phyloP scores from a whole-genome alignment of 148 eudicot species.

The Rhododendron ovatum region DNA sequence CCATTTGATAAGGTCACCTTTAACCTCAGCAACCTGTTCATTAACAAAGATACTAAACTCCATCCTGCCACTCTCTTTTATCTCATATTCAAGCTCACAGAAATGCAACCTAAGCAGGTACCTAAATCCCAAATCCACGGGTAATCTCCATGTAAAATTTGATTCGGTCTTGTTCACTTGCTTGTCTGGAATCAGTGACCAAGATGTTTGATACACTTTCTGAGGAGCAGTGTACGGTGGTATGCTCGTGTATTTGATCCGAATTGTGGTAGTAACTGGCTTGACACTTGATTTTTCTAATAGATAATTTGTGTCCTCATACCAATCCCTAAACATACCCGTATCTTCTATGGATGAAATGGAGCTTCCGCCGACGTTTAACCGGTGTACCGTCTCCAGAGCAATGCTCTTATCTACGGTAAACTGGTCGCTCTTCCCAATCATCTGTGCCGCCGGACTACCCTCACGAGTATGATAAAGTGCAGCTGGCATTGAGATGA shows the following conservation, averaged over 20 bases:
- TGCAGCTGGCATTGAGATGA: constrained; percentile 30
- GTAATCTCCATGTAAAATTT: constrained; percentile 27
- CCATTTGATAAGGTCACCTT: no score
- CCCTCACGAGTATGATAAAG: constrained; percentile 24
- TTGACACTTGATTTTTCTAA: neutral
- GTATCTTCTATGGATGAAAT: constrained; percentile 9
- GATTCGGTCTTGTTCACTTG: neutral
- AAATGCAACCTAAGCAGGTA: constrained; percentile 42
- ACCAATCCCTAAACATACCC: constrained; percentile 27
- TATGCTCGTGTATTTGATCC: constrained; percentile 7
- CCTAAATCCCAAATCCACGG: constrained; percentile 34
- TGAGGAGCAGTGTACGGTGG: constrained; percentile 27
- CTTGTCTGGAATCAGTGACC: neutral
- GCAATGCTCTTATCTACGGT: constrained; percentile 14
- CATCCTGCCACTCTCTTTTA: neutral
- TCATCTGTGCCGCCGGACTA: neutral
- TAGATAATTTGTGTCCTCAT: constrained; percentile 3
- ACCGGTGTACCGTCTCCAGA: constrained; percentile 29
- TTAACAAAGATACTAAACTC: constrained; percentile 21
- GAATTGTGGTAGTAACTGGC: neutral
- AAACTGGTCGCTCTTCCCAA: constrained; percentile 14
- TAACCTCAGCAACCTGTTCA: neutral
- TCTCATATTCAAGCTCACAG: constrained; percentile 17
- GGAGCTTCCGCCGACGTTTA: constrained; percentile 22
- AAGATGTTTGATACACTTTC: constrained; percentile 22